These are phyloP conservation scores for Cercospora berteroae DNA, from an alignment of 2,329 filamentous ascomycete genomes.

Conservation along the genomic window DNA sequence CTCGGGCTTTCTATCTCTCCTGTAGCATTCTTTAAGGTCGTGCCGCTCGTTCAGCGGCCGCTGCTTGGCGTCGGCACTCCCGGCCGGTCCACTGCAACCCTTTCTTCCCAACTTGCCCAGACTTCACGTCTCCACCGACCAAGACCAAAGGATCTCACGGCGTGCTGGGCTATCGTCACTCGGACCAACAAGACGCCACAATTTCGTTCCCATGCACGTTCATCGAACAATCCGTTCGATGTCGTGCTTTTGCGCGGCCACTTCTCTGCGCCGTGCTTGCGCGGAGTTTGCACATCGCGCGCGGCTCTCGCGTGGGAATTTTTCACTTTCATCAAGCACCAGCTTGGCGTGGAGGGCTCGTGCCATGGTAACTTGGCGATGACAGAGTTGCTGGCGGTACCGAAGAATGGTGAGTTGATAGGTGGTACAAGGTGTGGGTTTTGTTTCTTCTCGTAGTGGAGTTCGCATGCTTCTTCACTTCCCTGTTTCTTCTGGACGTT, in stretches of 20 bases:
- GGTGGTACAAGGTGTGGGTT: neutral
- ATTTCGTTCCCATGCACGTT: neutral
- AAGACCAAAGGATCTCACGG: conserved; percentile 11
- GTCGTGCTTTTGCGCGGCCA: neutral
- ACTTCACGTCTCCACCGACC: conserved; percentile 3
- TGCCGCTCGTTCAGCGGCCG: neutral
- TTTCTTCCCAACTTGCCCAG: conserved; percentile 2
- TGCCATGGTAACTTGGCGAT: conserved; percentile 2
- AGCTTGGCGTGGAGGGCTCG: neutral
- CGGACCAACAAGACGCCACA: conserved; percentile 9
- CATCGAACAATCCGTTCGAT: neutral
- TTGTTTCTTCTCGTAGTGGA: neutral
- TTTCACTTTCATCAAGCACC: neutral
- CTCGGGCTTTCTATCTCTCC: neutral
- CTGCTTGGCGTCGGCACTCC: neutral
- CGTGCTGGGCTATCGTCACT: conserved; percentile 9
- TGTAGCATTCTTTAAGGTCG: neutral
- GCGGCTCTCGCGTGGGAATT: neutral
- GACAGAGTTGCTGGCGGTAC: conserved; percentile 8
- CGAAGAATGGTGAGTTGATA: neutral
- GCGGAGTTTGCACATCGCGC: conserved; percentile 2
- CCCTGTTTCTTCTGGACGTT: neutral
- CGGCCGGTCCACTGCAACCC: neutral
- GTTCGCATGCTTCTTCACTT: neutral
- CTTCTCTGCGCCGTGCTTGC: neutral